Percentiles rank a stretch among this genome's conserved stretches.
Conservation (phyloP, 2,329 filamentous ascomycete genomes). For the Neopestalotiopsis sp. region DNA sequence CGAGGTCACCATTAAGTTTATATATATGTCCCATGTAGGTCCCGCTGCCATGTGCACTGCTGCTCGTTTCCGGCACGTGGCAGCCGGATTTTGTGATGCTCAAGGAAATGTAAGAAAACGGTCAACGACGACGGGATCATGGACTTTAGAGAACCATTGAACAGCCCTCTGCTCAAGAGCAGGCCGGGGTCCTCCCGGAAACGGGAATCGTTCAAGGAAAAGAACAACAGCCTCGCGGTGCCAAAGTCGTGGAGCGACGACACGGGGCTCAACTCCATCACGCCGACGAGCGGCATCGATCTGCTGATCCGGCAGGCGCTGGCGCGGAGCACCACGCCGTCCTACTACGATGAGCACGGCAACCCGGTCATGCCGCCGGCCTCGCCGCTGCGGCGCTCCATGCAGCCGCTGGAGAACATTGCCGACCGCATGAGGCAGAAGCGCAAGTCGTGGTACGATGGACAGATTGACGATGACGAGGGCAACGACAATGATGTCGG, state of each 20-base stretch:
- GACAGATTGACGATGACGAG: background rate
- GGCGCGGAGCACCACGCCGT: conserved; percentile 4
- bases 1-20: background rate
- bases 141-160: background rate
- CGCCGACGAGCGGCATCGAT: conserved; percentile 20
- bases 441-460: conserved; percentile 11
- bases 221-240: background rate
- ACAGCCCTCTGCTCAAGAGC: background rate
- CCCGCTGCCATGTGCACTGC: background rate
- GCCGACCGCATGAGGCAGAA: conserved; percentile 21
- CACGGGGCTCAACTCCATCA: conserved; percentile 15
- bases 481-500: background rate
- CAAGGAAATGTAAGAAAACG: background rate
- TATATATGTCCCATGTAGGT: background rate
- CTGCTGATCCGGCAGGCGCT: conserved; percentile 19
- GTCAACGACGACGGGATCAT: background rate
- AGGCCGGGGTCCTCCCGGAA: background rate
- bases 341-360: conserved; percentile 16
- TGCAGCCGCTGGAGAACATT: conserved; percentile 18
- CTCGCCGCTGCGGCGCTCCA: conserved; percentile 18
- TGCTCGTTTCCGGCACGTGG: background rate
- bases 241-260: conserved; percentile 1
- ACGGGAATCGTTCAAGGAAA: conserved; percentile 3
- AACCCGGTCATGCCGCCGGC: conserved; percentile 13
- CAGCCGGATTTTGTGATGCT: background rate